Conservation (phyloP, 164 flowering plant genomes). For the Kingdonia uniflora region DNA sequence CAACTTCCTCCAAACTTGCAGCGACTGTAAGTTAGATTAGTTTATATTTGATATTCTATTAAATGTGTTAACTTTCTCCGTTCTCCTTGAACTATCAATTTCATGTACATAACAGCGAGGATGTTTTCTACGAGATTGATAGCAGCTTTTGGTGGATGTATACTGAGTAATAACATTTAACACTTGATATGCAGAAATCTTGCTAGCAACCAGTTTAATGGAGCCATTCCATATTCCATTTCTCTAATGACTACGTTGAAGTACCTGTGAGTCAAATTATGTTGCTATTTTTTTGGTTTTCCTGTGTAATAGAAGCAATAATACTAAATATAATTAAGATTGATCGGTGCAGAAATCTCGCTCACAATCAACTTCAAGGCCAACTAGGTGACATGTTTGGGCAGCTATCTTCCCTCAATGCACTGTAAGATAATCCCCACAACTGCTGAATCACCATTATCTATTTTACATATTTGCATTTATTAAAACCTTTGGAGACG, state of each 20-base stretch:
- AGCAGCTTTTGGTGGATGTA: too few relatives aligned
- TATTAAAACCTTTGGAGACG: too few relatives aligned
- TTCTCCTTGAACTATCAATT: too few relatives aligned
- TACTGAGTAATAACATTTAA: too few relatives aligned
- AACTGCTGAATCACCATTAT: neutral
- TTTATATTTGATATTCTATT: too few relatives aligned
- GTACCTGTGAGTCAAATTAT: constrained; percentile 48
- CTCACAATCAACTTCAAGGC: constrained; percentile 65
- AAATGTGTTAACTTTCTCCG: too few relatives aligned
- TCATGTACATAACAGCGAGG: too few relatives aligned
- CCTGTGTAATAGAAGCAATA: neutral
- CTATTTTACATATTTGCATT: too few relatives aligned
- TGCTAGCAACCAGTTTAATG: constrained; percentile 51
- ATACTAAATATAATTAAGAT: neutral
- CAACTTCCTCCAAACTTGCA: constrained; percentile 61
- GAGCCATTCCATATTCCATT: constrained; percentile 57
- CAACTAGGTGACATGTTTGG: constrained; percentile 43
- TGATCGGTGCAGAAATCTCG: constrained; percentile 40
- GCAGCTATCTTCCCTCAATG: constrained; percentile 48
- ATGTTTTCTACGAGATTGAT: too few relatives aligned
- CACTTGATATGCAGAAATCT: constrained; percentile 52
- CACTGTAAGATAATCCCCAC: constrained; percentile 44
- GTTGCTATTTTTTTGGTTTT: constrained; percentile 1
- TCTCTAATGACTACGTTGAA: constrained; percentile 44
- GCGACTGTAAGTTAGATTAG: constrained; percentile 38